Percentiles rank a stretch among this genome's conserved stretches.
Evolutionary conservation across 495 filamentous ascomycete species (phyloP).

Genomic region (Penicillium coprophilum): DNA sequence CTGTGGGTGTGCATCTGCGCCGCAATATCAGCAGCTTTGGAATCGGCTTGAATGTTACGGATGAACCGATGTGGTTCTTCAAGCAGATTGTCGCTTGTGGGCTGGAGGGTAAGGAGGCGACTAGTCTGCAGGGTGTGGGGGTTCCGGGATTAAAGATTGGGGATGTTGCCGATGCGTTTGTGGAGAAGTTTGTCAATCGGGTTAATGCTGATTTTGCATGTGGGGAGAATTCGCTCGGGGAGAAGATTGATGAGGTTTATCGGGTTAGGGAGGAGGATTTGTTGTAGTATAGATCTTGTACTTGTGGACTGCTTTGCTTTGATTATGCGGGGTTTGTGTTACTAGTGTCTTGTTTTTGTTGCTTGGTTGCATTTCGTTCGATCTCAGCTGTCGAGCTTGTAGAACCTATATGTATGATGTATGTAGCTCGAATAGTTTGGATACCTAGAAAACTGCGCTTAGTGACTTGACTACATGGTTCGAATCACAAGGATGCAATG

Average conservation of each 20-base stretch:
- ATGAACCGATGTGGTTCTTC: constrained; percentile 64
- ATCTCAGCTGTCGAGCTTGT: background rate
- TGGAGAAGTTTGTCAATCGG: constrained; percentile 40
- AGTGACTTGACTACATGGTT: background rate
- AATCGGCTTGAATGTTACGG: constrained; percentile 78
- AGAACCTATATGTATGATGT: background rate
- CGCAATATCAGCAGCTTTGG: constrained; percentile 85
- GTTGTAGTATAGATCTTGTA: background rate
- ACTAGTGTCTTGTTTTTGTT: background rate
- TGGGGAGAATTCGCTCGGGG: constrained; percentile 26
- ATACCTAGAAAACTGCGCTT: background rate
- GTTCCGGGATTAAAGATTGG: constrained; percentile 23
- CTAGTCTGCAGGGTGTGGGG: constrained; percentile 57
- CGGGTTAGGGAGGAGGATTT: constrained; percentile 38
- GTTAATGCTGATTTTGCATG: constrained; percentile 45
- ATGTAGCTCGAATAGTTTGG: background rate
- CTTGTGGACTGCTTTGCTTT: background rate
- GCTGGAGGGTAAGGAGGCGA: constrained; percentile 71
- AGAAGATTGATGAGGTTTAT: constrained; percentile 47
- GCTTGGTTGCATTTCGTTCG: background rate
- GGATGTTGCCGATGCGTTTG: constrained; percentile 42
- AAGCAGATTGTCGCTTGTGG: constrained; percentile 84
- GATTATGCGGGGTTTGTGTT: background rate
- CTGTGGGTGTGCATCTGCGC: constrained; percentile 83
- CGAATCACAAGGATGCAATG: constrained; percentile 3